Evolutionary conservation across 1,284 basidiomycete species (phyloP), one percentile per base, ranked within the genome.

Genomic region (Bjerkandera adusta): DNA sequence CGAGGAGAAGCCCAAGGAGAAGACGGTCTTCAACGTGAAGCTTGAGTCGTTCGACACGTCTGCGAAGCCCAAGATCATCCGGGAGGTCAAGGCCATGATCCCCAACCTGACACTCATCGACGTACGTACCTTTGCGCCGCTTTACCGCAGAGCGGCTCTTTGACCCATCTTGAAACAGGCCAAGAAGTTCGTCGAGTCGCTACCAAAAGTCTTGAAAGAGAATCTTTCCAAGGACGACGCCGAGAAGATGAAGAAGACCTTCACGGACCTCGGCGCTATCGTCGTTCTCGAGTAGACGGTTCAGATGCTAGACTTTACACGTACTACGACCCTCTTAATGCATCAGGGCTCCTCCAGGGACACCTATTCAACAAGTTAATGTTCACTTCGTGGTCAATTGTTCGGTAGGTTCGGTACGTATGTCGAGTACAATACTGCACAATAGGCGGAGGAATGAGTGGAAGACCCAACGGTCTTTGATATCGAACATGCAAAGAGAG

Each of bases 131-230:
- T 43, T 52, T 20, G 27, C 6, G 45, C 32, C 40, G 45, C 47
- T 52, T 48, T 52, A 35, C 18, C 36, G 43, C 24, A 46, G 15
- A 29, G 35, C 43, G 24, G 16, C 1, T 10, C 13, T 29, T 18
- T 32, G 25, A 30, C 25, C 34, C n/a, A 8, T 51, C 18, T 38
- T 16, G 64, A 29, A 57, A 32, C 58, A 97, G 94, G 97, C 97
- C 29, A 99, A 99, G 82, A 99, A 97, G 73, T 97, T 99, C 61
- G 97, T 99, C 50, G 97, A 99, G 71, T 93, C 91, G 21, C 73
- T 93, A 57, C 97, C 97, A 26, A 90, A 98, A 71, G 73, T 88
- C 3, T 75, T 99, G 61, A 99, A 99, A 75, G 97, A 99, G 72
- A 93, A 93, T 65, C 66, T 97, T 51, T 81, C 91, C 27, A 99